Percentiles rank a stretch among this genome's conserved stretches.
phyloP scores from a whole-genome alignment of 2,329 filamentous ascomycete species.

The Peltaster fructicola region DNA sequence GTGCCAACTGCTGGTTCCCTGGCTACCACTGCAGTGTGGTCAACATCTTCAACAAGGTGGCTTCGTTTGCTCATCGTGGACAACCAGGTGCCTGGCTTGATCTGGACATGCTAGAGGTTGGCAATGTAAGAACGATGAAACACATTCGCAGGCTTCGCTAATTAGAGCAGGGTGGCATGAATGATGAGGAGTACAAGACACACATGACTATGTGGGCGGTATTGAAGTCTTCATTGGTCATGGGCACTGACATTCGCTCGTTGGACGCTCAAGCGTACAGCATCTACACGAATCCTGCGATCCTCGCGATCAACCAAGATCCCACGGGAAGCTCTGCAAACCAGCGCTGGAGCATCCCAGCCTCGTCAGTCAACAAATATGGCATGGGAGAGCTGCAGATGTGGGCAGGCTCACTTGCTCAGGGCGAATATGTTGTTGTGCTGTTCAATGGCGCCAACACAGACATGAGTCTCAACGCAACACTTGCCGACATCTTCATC shows the following conservation, averaged over 20 bases:
- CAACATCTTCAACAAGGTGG: conserved; percentile 34
- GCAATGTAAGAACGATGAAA: conserved; percentile 22
- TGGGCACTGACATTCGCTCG: conserved; percentile 27
- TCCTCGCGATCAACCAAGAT: conserved; percentile 34
- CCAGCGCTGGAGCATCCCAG: conserved; percentile 27
- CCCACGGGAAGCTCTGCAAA: conserved; percentile 23
- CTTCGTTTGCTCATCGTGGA: conserved; percentile 23
- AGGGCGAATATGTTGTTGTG: conserved; percentile 31
- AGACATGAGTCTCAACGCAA: conserved; percentile 29
- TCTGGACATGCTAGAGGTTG: conserved; percentile 32
- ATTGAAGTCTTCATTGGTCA: conserved; percentile 30
- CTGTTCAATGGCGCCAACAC: conserved; percentile 33
- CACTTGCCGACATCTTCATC: conserved; percentile 35
- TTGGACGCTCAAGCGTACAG: conserved; percentile 26
- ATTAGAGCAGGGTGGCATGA: too few species aligned
- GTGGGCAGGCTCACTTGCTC: conserved; percentile 31
- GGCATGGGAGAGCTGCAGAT: conserved; percentile 31
- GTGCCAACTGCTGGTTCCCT: conserved; percentile 25
- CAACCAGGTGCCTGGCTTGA: conserved; percentile 31
- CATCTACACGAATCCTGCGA: conserved; percentile 31
- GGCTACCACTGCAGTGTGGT: conserved; percentile 32
- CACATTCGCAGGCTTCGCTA: background rate
- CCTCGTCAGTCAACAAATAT: conserved; percentile 20
- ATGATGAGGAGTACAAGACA: conserved; percentile 23
- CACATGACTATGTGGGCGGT: conserved; percentile 34